Percentiles rank a stretch among this genome's conserved stretches.
Evolutionary conservation across 2,329 filamentous ascomycete species (phyloP).

Genomic region (Teratosphaeria nubilosa): DNA sequence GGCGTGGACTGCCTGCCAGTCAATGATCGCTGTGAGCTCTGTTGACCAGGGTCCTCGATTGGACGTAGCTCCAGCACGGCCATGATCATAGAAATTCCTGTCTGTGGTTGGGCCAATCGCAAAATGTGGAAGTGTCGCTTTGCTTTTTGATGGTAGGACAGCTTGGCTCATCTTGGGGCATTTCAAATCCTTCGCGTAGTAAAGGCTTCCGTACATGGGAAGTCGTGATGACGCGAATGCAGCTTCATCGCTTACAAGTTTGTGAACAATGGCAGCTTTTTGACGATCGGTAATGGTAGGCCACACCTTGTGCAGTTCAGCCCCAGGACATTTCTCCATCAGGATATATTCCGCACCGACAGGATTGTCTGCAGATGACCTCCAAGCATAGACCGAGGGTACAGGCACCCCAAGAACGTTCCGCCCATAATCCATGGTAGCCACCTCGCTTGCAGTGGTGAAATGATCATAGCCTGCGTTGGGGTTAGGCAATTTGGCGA

Average conservation of each 20-base stretch:
- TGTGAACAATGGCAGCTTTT: neutral
- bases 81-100: neutral
- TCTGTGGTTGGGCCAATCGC: neutral
- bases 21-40: neutral
- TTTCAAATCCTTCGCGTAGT: neutral
- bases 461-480: neutral
- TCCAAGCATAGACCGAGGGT: neutral
- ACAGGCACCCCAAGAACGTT: neutral
- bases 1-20: neutral
- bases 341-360: neutral
- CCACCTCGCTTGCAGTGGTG: neutral
- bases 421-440: neutral
- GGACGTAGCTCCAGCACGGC: neutral
- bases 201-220: neutral
- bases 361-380: neutral
- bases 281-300: neutral
- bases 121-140: neutral
- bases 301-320: neutral
- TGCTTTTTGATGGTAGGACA: neutral
- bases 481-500: neutral
- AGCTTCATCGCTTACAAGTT: neutral
- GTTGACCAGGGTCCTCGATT: neutral
- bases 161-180: neutral
- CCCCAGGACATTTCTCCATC: neutral
- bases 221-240: neutral